Evolutionary conservation across 768 basidiomycete species (phyloP), one percentile per base, ranked within the genome.

Genomic region (Leccinum olivaceopallidum): DNA sequence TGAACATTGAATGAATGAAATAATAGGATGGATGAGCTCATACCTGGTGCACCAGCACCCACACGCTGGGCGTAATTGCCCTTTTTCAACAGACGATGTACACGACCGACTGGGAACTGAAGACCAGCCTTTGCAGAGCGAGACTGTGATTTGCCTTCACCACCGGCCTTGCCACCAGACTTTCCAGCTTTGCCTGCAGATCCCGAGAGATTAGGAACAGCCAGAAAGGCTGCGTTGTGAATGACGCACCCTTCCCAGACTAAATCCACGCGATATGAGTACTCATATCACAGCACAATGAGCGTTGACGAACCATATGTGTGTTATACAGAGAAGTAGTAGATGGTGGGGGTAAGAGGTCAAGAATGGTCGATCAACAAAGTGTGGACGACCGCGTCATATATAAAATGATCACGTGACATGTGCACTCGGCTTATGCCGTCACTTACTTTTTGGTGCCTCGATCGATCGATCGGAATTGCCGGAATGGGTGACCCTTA

Each of bases 31-130:
- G 6, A 30, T 34, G 12, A 1, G 2, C 22, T n/a, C 61, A 6
- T 63, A 88, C 88, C 88, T 70, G 93, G 91, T 64, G 93, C 90
- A 79, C 92, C 92, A 58, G 92, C 90, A 77, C 93, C 92, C 63
- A 94, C 87, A 74, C 93, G 89, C 67, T 90, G 87, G 54, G 89
- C 88, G 65, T 92, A 94, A 81, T 94, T 93, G 57, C 92, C 92
- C 75, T 84, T 85, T 82, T 92, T 92, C 75, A 94, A 75, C 48
- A 92, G 85, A 84, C 90, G 87, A 79, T 92, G 92, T 62, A 94
- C 86, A 89, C 92, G 92, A 82, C 92, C 92, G 67, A 94, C 92
- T 57, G 92, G 92, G 81, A 94, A 91, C 73, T 90, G 87, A 58
- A 89, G 84, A 67, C 88, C 88, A 13, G 88, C 88, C 70, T 88